Evolutionary conservation across 2,329 filamentous ascomycete species (phyloP).

Genomic region (Rhynchosporium agropyri): DNA sequence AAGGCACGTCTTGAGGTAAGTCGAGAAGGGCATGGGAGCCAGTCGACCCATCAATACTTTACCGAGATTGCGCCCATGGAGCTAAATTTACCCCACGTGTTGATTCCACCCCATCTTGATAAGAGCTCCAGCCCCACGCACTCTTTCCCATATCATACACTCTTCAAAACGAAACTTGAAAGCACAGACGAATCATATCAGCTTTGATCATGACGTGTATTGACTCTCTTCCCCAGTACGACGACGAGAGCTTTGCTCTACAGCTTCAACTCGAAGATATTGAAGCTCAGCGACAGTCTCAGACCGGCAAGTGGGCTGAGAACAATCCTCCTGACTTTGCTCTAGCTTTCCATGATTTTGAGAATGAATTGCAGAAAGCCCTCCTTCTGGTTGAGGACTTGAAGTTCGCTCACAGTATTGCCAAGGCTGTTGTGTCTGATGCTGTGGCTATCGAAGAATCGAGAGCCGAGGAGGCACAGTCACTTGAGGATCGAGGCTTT

Average conservation of each 20-base stretch:
- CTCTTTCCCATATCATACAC: too few relatives aligned
- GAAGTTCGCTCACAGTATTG: slow-evolving; percentile 35
- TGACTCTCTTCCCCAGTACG: slow-evolving; percentile 28
- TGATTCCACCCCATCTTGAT: too few relatives aligned
- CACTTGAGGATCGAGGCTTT: too few relatives aligned
- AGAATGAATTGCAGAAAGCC: slow-evolving; percentile 33
- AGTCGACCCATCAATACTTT: too few relatives aligned
- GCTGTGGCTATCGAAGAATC: slow-evolving; percentile 29
- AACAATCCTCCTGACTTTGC: slow-evolving; percentile 32
- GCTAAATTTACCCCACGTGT: too few relatives aligned
- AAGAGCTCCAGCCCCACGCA: too few relatives aligned
- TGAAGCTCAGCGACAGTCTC: slow-evolving; percentile 31
- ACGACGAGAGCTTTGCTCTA: slow-evolving; percentile 36
- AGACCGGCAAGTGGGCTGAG: slow-evolving; percentile 33
- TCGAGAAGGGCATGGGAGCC: too few relatives aligned
- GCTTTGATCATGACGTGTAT: slow-evolving; percentile 1
- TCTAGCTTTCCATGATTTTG: slow-evolving; percentile 35
- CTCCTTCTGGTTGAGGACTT: slow-evolving; percentile 30
- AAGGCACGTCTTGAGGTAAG: too few relatives aligned
- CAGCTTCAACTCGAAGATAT: slow-evolving; percentile 36
- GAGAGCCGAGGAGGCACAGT: too few relatives aligned
- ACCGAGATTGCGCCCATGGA: too few relatives aligned
- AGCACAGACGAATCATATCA: background rate
- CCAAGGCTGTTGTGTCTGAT: slow-evolving; percentile 31
- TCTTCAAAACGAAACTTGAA: background rate